Percentiles rank a stretch among this genome's conserved stretches.
Evolutionary conservation across 192 early-diverging fungal genomes (phyloP).

Genomic region (Umbelopsis sp.): DNA sequence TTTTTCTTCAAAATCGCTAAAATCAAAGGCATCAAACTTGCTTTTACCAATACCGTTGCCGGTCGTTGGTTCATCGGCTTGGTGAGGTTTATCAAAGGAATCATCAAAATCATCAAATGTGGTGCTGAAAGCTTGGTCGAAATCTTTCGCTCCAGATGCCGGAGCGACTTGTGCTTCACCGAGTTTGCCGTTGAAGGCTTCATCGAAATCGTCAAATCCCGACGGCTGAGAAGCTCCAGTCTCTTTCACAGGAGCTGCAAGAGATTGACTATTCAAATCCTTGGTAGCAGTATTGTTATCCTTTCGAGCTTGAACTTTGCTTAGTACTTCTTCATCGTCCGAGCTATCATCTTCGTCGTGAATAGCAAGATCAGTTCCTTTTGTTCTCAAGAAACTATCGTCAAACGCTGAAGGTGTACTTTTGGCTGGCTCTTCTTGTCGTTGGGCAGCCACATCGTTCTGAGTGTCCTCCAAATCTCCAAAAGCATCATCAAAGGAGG

Average conservation of each 20-base stretch:
- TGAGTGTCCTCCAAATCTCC: not conserved
- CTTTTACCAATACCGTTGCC: not conserved
- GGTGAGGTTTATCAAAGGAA: slow-evolving; percentile 10
- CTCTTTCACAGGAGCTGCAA: not conserved
- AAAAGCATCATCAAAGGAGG: slow-evolving; percentile 14
- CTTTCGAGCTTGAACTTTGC: not conserved
- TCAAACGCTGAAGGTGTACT: not conserved
- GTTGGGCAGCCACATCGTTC: not conserved
- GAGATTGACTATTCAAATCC: not conserved
- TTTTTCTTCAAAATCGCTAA: slow-evolving; percentile 17
- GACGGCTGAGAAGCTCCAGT: not conserved
- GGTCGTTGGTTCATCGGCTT: not conserved
- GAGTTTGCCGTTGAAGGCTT: slow-evolving; percentile 10
- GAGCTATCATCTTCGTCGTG: not conserved
- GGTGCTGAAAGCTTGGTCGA: slow-evolving; percentile 17
- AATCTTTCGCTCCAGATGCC: not conserved
- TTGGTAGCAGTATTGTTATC: not conserved
- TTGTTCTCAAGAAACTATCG: slow-evolving; percentile 6
- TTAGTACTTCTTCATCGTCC: not conserved
- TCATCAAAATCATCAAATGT: slow-evolving; percentile 10
- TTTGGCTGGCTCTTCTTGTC: not conserved
- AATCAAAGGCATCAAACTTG: slow-evolving; percentile 12
- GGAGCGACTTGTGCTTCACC: not conserved
- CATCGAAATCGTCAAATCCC: slow-evolving; percentile 20
- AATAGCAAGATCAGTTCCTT: not conserved